A percentile compares a stretch with the other conserved stretches of the same genome.
Conservation (phyloP, 768 basidiomycete genomes). For the Suillus bovinus region DNA sequence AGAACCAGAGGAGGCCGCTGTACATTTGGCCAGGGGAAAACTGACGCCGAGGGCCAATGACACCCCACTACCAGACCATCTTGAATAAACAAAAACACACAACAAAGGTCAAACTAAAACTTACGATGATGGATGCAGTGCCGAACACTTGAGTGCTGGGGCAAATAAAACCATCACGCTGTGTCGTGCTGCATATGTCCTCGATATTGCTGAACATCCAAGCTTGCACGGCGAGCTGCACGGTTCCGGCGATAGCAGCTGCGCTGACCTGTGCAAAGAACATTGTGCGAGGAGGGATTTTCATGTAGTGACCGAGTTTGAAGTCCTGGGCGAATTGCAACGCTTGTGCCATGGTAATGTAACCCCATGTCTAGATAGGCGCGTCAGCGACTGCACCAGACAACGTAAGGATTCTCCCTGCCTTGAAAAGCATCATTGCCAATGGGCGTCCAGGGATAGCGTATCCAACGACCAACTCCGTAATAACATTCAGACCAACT, state of each 20-base stretch:
- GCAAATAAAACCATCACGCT: conserved; percentile 30
- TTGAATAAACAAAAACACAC: neutral
- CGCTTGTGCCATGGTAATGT: conserved; percentile 64
- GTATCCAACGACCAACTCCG: conserved; percentile 69
- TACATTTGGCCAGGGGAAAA: conserved; percentile 63
- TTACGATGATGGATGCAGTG: conserved; percentile 52
- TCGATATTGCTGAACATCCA: conserved; percentile 54
- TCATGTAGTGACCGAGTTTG: conserved; percentile 77
- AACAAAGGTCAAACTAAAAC: conserved; percentile 22
- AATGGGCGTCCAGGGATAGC: conserved; percentile 62
- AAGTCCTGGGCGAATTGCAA: conserved; percentile 73
- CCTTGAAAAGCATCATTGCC: conserved; percentile 80
- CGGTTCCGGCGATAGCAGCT: conserved; percentile 59
- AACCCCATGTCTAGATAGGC: conserved; percentile 54
- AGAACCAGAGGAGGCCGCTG: conserved; percentile 57
- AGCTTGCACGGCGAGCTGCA: conserved; percentile 64
- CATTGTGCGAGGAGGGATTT: conserved; percentile 66
- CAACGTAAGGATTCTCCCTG: conserved; percentile 36
- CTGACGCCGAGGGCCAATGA: conserved; percentile 68
- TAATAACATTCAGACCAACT: conserved; percentile 67
- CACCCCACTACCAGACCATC: conserved; percentile 39
- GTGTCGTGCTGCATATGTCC: conserved; percentile 31
- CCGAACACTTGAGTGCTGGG: conserved; percentile 46
- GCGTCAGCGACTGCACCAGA: conserved; percentile 17
- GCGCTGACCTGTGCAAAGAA: conserved; percentile 71